Base-by-base conservation (phyloP, 1,284 basidiomycete genomes). In the Ustilago xerochloae region DNA sequence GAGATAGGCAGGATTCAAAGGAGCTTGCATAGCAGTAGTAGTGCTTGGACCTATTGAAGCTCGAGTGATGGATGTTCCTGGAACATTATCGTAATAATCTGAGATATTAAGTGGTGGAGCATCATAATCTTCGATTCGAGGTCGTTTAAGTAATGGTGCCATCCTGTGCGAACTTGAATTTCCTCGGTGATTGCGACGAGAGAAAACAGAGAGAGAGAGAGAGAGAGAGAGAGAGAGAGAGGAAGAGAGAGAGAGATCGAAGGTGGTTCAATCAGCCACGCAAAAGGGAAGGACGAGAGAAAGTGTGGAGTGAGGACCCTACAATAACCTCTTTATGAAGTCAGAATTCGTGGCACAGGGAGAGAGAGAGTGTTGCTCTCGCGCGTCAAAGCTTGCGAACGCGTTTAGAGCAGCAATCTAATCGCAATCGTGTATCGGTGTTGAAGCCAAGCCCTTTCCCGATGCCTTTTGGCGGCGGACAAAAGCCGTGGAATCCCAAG, bases 41-140 rank as follows among this genome's bases (percentile, higher is more conserved):
- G 22, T 43, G 41, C 22, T 43, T 43, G 51, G 51, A 9, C 22
- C 36, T 10, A 20, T 38, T 2, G 66, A 46, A 29, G 55, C 22
- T 28, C 60, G 54, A 12, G 59, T 68, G 41, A 63, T 38, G 15
- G 56, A 55, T 36, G 60, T 63, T 10, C 61, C 51, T 6, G 66
- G 56, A 6, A 69, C 56, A 33, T 59, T 63, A 52, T 69, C 61
- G 61, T 69, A 63, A 43, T 55, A 63, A 2, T 18, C 26, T 4
- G 36, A 29, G 6, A 1, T 9, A 1, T 26, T 39, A 13, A 6
- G 15, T 3, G 45, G n/a, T 3, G 35, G 24, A 7, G 36, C 5
- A 18, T 63, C 59, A n/a, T 46, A 39, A 22, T 69, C 61, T 24
- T 69, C 66, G 13, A 61, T 56, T 9, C 35, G 56, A n/a, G 66